Percentiles rank a stretch among this genome's conserved stretches.
Conservation (phyloP, 2,329 filamentous ascomycete genomes). For the Xylaria sp. region DNA sequence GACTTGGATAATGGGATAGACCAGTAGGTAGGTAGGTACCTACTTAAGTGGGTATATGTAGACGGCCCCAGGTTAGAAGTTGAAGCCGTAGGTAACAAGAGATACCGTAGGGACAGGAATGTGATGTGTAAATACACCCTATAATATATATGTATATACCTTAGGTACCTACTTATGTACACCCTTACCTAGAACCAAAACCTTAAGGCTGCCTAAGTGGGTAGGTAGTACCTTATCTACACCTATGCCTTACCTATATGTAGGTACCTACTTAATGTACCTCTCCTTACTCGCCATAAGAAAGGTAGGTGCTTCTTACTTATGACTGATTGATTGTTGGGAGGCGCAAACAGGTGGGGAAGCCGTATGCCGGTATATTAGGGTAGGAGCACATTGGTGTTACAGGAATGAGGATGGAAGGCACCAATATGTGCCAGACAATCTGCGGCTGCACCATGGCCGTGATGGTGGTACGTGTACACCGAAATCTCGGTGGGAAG, state of each 20-base stretch:
- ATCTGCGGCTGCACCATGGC: background rate
- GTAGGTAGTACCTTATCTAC: background rate
- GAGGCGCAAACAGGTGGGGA: conserved; percentile 13
- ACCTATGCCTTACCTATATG: too few species aligned
- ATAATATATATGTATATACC: too few species aligned
- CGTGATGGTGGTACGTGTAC: background rate
- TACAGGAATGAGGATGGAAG: background rate
- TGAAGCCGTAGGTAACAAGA: too few species aligned
- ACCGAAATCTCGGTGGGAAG: background rate
- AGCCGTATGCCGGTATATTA: background rate
- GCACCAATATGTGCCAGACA: background rate
- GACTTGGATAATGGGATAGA: background rate
- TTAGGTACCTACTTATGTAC: too few species aligned
- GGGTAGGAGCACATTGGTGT: too few species aligned
- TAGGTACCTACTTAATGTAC: too few species aligned
- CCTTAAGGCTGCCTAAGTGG: background rate
- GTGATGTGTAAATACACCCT: too few species aligned
- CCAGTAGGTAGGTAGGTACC: background rate
- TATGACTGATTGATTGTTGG: background rate
- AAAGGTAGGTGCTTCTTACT: background rate
- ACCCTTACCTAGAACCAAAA: too few species aligned
- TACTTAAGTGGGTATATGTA: background rate
- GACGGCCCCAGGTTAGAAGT: too few species aligned
- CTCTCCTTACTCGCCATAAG: too few species aligned
- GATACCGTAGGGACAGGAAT: too few species aligned